Evolutionary conservation across 192 early-diverging fungal species (phyloP), one percentile per base, ranked within the genome.

Genomic region (Backusella luteola): DNA sequence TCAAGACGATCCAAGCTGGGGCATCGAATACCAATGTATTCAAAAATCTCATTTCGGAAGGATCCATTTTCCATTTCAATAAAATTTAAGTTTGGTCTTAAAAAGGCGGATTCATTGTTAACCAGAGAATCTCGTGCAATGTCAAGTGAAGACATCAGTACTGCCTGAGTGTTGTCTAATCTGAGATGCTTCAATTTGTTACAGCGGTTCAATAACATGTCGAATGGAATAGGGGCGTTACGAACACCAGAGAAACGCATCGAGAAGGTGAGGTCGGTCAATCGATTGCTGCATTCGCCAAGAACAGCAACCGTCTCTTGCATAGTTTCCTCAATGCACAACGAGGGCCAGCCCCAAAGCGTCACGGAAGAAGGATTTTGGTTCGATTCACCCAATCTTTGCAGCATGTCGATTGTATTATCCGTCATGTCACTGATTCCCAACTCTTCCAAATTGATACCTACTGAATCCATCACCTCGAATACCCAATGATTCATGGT

Each of bases 321-420:
- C 70, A 71, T 71, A 0, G 70, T 71, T 44, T 71, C 70, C 7
- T 44, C 39, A 32, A 71, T 71, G 19, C 70, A 71, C 23, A 71
- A 44, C 5, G 70, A 71, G 17, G 70, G 35, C 70, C 70, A 71
- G 39, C 70, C 70, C 70, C 70, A 71, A 29, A 71, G 70, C 26
- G 70, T 71, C 17, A 71, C 34, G 1, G 70, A 49, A 17, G 21
- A 26, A 29, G 42, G 39, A 32, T 71, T 71, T 23, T 71, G 70
- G 6, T 71, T 44, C 46, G 70, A 71, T 71, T 41, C 39, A 29
- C 35, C 21, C 26, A 71, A n/a, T 14, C 23, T 32, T 49, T 71
- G 44, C 1, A 71, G 32, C 15, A 71, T 21, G 6, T 44, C 44
- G 1, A 71, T 71, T 1, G 70, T 71, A 34, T 71, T 71, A 34